A percentile compares a stretch with the other conserved stretches of the same genome.
Evolutionary conservation across 768 basidiomycete species (phyloP).

Genomic region (Psilocybe cubensis): DNA sequence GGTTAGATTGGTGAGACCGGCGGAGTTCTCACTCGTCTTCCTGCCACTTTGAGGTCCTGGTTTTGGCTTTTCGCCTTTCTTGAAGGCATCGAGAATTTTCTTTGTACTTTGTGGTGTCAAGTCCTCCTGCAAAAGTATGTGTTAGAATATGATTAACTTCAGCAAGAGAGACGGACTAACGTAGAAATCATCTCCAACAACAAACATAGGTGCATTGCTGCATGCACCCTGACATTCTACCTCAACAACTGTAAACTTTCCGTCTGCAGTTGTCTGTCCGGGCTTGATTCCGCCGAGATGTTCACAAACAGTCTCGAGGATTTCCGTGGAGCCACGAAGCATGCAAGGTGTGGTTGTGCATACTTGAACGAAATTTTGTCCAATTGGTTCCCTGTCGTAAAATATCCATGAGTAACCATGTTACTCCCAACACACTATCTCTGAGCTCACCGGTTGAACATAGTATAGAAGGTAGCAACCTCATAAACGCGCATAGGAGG

Average conservation of each 20-base stretch:
- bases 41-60: constrained; percentile 93
- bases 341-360: constrained; percentile 99
- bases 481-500: constrained; percentile 99
- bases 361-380: constrained; percentile 93
- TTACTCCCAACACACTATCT: neutral
- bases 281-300: constrained; percentile 86
- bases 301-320: constrained; percentile 80
- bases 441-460: constrained; percentile 90
- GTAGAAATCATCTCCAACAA: constrained; percentile 95
- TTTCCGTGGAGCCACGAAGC: constrained; percentile 89
- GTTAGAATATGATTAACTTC: constrained; percentile 10
- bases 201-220: constrained; percentile 97
- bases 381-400: constrained; percentile 85
- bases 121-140: constrained; percentile 64
- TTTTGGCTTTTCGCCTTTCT: constrained; percentile 84
- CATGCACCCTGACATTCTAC: constrained; percentile 99
- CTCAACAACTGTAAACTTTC: constrained; percentile 96
- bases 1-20: constrained; percentile 81
- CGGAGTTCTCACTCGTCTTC: constrained; percentile 90
- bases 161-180: constrained; percentile 46
- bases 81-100: constrained; percentile 78
- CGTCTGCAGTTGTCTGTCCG: constrained; percentile 93
- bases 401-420: neutral
- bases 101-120: constrained; percentile 77
- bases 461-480: constrained; percentile 99